Percentiles rank a stretch among this genome's conserved stretches.
Conservation (phyloP, 805 yeast genomes). For the Cyberlindnera lachancei region DNA sequence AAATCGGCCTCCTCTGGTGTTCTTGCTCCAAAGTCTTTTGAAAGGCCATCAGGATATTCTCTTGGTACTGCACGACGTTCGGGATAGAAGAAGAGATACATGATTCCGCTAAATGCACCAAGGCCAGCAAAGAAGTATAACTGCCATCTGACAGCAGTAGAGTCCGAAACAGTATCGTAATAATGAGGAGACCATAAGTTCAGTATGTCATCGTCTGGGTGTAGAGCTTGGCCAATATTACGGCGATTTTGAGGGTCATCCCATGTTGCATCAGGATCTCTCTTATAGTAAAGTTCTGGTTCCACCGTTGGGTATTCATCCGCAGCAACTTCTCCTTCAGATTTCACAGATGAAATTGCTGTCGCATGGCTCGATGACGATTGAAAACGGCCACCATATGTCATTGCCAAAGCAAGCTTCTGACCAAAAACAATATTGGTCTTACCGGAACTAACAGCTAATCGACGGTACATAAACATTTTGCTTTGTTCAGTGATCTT, state of each 20-base stretch:
- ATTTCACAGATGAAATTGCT: too few relatives aligned
- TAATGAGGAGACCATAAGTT: conserved; percentile 87
- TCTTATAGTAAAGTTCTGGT: conserved; percentile 51
- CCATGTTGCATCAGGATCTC: conserved; percentile 65
- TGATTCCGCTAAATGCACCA: conserved; percentile 32
- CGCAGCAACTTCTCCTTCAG: conserved; percentile 14
- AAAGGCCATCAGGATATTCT: conserved; percentile 72
- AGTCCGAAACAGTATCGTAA: conserved; percentile 50
- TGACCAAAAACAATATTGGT: too few relatives aligned
- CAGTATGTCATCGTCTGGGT: conserved; percentile 62
- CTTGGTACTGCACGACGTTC: conserved; percentile 73
- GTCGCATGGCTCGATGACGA: too few relatives aligned
- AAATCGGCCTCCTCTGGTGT: conserved; percentile 34
- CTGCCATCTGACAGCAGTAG: conserved; percentile 52
- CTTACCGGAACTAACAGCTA: too few relatives aligned
- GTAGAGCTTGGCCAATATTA: conserved; percentile 65
- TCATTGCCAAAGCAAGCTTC: too few relatives aligned
- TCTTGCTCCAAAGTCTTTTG: conserved; percentile 63
- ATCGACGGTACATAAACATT: too few relatives aligned
- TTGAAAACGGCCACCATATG: not conserved
- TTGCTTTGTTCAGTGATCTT: too few relatives aligned
- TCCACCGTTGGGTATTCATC: conserved; percentile 56
- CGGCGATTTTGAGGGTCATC: conserved; percentile 80
- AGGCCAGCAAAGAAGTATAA: conserved; percentile 47
- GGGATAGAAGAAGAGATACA: conserved; percentile 47